phyloP scores from a whole-genome alignment of 2,329 filamentous ascomycete genomes.

The Ophiostoma australiae region DNA sequence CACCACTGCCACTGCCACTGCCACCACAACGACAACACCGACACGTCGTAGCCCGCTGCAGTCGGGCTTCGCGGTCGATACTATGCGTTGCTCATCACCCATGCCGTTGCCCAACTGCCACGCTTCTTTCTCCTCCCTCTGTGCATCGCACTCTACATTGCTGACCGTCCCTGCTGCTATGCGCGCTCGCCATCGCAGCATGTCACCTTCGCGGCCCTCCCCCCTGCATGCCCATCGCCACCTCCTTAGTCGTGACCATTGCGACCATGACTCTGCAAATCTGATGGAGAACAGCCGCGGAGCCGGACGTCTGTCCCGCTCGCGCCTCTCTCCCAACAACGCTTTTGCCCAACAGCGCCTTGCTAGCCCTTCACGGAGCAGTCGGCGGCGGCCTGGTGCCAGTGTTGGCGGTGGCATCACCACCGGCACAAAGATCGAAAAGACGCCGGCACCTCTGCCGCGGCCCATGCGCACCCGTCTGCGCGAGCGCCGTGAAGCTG shows the following conservation, averaged over 20 bases:
- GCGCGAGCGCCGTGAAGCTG: slow-evolving; percentile 38
- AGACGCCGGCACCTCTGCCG: slow-evolving; percentile 13
- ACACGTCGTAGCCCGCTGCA: slow-evolving; percentile 21
- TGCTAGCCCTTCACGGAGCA: background rate
- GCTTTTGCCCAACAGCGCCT: background rate
- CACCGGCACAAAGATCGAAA: slow-evolving; percentile 18
- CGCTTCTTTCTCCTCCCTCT: background rate
- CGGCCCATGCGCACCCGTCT: slow-evolving; percentile 28
- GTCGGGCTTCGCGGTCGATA: slow-evolving; percentile 19
- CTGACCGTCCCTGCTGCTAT: background rate
- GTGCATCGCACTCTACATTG: background rate
- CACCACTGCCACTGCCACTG: background rate
- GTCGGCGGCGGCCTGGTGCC: slow-evolving; percentile 34
- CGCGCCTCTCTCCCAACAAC: background rate
- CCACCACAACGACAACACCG: background rate
- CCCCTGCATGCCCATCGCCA: slow-evolving; percentile 27
- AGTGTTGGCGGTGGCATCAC: background rate
- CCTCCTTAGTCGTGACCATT: background rate
- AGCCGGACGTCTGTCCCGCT: background rate
- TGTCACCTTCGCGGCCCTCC: slow-evolving; percentile 31
- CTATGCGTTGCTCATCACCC: slow-evolving; percentile 11
- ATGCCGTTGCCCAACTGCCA: background rate
- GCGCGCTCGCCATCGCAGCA: slow-evolving; percentile 33
- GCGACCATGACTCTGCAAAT: background rate
- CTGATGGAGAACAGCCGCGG: background rate